phyloP scores from a whole-genome alignment of 108 stramenopile genomes.

The Nitzschia sp. region DNA sequence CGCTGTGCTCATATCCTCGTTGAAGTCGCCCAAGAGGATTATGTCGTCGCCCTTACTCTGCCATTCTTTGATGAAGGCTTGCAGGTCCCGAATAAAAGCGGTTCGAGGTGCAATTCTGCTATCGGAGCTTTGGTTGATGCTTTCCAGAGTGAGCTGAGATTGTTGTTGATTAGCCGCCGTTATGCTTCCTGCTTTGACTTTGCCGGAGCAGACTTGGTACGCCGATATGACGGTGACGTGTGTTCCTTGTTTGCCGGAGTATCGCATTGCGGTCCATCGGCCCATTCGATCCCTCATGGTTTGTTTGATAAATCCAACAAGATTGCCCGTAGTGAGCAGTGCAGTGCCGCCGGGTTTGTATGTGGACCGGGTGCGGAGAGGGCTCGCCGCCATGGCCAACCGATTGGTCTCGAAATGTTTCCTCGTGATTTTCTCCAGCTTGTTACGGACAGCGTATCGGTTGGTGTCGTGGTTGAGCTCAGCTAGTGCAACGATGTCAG shows the following conservation, averaged over 20 bases:
- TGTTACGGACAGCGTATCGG: background rate
- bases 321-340: background rate
- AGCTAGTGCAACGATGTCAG: background rate
- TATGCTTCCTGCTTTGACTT: background rate
- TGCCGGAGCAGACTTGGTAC: background rate
- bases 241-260: background rate
- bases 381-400: background rate
- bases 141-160: background rate
- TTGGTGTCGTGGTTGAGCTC: background rate
- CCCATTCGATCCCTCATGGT: background rate
- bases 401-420: background rate
- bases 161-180: background rate
- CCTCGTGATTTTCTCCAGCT: background rate
- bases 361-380: background rate
- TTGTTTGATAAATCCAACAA: background rate
- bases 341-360: background rate
- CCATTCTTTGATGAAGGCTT: background rate
- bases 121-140: background rate
- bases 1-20: background rate
- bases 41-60: background rate
- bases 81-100: background rate
- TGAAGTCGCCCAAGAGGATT: background rate
- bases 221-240: background rate
- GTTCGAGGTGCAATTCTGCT: background rate
- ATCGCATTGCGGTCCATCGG: background rate